These are phyloP conservation scores for Rhodofomes roseus DNA, from an alignment of 1,284 basidiomycete species.

Conservation along the genomic window DNA sequence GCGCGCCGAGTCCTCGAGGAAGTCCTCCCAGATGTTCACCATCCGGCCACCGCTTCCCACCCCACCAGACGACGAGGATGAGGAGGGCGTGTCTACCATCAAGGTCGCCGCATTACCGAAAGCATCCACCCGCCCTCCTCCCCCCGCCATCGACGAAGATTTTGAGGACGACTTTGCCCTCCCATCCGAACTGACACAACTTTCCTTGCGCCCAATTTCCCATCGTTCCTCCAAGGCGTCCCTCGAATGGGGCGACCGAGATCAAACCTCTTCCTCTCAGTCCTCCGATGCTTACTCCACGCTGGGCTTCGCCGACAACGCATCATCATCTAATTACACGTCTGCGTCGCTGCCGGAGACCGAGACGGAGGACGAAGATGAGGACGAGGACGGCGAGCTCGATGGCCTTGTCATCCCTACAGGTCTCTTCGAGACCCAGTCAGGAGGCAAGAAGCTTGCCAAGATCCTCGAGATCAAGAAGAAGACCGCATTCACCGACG, in stretches of 20 bases:
- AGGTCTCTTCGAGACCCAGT: slow-evolving; percentile 66
- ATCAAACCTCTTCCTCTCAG: slow-evolving; percentile 75
- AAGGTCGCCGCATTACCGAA: slow-evolving; percentile 58
- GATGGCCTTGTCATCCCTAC: slow-evolving; percentile 77
- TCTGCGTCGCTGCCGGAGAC: slow-evolving; percentile 64
- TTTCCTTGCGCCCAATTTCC: slow-evolving; percentile 71
- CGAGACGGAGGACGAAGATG: slow-evolving; percentile 64
- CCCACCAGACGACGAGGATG: slow-evolving; percentile 56
- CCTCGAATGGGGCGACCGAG: slow-evolving; percentile 79
- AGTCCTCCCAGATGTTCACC: slow-evolving; percentile 45
- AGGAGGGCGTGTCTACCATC: slow-evolving; percentile 77
- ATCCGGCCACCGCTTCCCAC: slow-evolving; percentile 58
- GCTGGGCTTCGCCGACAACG: slow-evolving; percentile 67
- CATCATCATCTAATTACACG: slow-evolving; percentile 68
- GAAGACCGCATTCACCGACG: slow-evolving; percentile 46
- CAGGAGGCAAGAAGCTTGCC: slow-evolving; percentile 60
- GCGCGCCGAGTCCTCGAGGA: slow-evolving; percentile 25
- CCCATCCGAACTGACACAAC: slow-evolving; percentile 69
- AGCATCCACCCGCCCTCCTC: slow-evolving; percentile 25
- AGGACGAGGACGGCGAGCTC: slow-evolving; percentile 68
- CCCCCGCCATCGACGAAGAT: slow-evolving; percentile 30
- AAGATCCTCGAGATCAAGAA: slow-evolving; percentile 76
- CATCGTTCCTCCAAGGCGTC: slow-evolving; percentile 76
- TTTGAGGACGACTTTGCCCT: slow-evolving; percentile 59
- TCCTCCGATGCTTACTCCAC: slow-evolving; percentile 80